phyloP scores from a whole-genome alignment of 2,329 filamentous ascomycete genomes.

The Ophiostoma tasmaniense region DNA sequence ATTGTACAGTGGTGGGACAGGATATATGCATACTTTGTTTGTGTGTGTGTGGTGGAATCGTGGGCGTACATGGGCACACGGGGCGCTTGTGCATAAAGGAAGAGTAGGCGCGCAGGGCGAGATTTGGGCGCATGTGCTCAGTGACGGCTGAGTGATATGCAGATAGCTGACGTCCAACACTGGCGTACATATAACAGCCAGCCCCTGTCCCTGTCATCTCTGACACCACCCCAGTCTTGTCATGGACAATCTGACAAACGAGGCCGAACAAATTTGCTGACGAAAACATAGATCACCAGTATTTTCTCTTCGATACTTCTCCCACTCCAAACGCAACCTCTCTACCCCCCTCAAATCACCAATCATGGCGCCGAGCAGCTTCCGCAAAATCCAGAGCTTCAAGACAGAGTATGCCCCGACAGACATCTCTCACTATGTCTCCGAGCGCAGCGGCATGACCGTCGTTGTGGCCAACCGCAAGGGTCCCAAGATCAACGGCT shows the following conservation, averaged over 20 bases:
- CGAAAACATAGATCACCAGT: neutral
- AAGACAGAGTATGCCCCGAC: slow-evolving; percentile 83
- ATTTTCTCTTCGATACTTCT: neutral
- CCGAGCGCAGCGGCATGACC: slow-evolving; percentile 86
- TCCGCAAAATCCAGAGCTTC: slow-evolving; percentile 79
- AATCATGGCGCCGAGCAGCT: slow-evolving; percentile 53
- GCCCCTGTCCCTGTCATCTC: neutral
- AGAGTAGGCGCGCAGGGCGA: neutral
- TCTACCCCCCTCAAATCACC: slow-evolving; percentile 18
- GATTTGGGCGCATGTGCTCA: neutral
- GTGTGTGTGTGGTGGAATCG: neutral
- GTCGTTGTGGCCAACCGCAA: slow-evolving; percentile 85
- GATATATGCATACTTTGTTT: neutral
- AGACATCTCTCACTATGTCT: slow-evolving; percentile 90
- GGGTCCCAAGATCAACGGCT: slow-evolving; percentile 90
- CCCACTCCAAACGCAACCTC: slow-evolving; percentile 6
- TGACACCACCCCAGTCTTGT: neutral
- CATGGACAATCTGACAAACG: neutral
- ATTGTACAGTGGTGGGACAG: neutral
- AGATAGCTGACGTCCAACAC: neutral
- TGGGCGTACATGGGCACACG: neutral
- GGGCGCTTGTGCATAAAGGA: neutral
- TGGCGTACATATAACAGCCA: neutral
- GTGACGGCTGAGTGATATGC: neutral
- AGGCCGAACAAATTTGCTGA: neutral